These are phyloP conservation scores for Aspergillus conjunctus DNA, from an alignment of 495 filamentous ascomycete species.

Conservation along the genomic window DNA sequence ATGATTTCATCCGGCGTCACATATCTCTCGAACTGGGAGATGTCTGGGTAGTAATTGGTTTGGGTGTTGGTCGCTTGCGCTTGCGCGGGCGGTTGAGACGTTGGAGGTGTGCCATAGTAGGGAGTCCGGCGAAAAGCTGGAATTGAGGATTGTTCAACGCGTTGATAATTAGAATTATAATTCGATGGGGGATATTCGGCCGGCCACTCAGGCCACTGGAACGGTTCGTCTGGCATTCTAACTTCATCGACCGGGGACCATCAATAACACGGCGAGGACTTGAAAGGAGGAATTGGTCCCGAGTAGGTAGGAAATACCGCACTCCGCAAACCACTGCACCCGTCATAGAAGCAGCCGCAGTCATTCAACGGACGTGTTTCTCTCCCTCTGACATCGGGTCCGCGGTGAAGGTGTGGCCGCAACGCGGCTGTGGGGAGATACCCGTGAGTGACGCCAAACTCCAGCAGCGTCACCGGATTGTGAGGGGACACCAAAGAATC, in stretches of 20 bases:
- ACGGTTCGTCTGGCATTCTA: not conserved
- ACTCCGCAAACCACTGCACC: no score
- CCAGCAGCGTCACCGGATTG: not conserved
- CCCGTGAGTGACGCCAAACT: not conserved
- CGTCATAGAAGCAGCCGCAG: no score
- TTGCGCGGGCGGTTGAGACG: not conserved
- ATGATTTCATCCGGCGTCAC: slow-evolving; percentile 13
- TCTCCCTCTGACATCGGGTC: no score
- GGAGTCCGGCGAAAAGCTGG: slow-evolving; percentile 4
- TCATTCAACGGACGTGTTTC: no score
- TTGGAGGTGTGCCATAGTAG: slow-evolving; percentile 9
- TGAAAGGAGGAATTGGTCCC: no score
- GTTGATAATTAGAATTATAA: not conserved
- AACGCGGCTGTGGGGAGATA: not conserved
- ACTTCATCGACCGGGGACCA: no score
- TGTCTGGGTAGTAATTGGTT: slow-evolving; percentile 10
- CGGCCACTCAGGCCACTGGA: slow-evolving; percentile 5
- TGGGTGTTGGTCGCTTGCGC: not conserved
- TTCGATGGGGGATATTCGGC: slow-evolving; percentile 5
- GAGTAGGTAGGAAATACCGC: no score
- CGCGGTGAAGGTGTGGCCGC: no score
- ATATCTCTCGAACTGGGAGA: slow-evolving; percentile 9
- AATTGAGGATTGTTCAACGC: slow-evolving; percentile 8
- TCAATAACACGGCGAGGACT: no score
- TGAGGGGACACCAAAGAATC: not conserved